Base-by-base conservation (phyloP, 768 basidiomycete genomes). In the Amanita rimosa region DNA sequence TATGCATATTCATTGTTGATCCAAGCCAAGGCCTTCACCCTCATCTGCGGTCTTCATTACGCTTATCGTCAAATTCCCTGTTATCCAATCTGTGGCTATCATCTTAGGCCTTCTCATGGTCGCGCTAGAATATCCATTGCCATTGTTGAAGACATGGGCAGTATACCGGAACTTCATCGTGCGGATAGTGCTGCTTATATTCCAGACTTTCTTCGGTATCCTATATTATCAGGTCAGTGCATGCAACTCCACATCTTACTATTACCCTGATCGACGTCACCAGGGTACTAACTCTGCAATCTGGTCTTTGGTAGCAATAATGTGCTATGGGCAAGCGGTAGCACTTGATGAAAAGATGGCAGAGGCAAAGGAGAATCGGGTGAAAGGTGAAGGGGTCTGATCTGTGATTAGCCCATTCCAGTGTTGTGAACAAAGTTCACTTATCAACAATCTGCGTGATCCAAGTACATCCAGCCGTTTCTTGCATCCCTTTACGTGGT, bases 211-310 rank as follows among this genome's bases (percentile, higher is more conserved):
- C 59, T 56, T 85, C 14, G 68, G 75, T 21, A 68, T 83, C 36
- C 63, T 92, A 34, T 86, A 75, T 60, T 91, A 92, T 67, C 89
- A 91, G 68, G 88, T 83, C 44, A 47, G 73, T 57, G n/a, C 1
- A 26, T n/a, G 14, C 6, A 39, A 21, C 13, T 13, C 6, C 21
- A 26, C 19, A 34, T 45, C 16, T 27, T 37, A 27, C 17, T 21
- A 33, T 1, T 52, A 42, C 52, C 47, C 37, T 43, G 24, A 53
- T 11, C 44, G 2, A 48, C 38, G 29, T 38, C 40, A 14, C n/a
- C 51, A 93, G 88, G 91, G 90, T 37, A 85, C 86, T 29, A 91
- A 91, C 58, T 83, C 79, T 22, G 81, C 83, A 10, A 63, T 94
- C 44, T 96, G 80, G 73, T 89, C 86, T 19, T 58, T 88, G 44